Evolutionary conservation across 345 rosid genomes (phyloP), one percentile per base, ranked within the genome.

Genomic region (Aurinia saxatilis): DNA sequence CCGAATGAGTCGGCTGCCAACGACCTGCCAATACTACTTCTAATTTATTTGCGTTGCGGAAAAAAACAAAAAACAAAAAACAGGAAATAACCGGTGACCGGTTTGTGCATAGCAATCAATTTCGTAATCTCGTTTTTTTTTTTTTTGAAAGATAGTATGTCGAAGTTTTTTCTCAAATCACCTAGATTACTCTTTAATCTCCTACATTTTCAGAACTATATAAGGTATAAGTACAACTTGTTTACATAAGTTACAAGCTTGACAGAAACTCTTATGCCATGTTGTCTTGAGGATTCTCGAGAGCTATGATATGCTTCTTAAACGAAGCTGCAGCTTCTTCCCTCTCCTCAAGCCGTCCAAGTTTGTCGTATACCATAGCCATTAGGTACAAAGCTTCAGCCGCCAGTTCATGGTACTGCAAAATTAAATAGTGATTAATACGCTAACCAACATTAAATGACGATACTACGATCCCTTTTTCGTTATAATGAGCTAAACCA

Each of bases 381-480:
- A 76, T 83, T 77, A 87, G 76, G 66, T 90, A 87, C 64, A 77
- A 86, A 12, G 89, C 81, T 79, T 90, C 95, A 0, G 91, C 92
- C 37, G 87, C 89, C 73, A 87, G 57, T 76, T 90, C 99, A 73
- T 87, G 95, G 72, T 86, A 90, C 97, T 90, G 88, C 27, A 39
- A 47, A 67, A 14, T 49, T 49, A 69, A 12, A 27, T 49, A 60
- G 23, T 4, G 23, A 23, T 33, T 15, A 6, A 21, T 10, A 29
- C 23, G 10, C 18, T 5, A 56, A 37, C 29, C 17, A 10, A 40
- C 7, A 2, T 34, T 39, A 18, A 30, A 29, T 10, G 7, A 49
- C 9, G 18, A 25, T 63, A 47, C 30, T 25, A 45, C 17, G 30
- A 46, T 69, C 17, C n/a, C n/a, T n/a, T n/a, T n/a, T n/a, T n/a